Percentiles rank a stretch among this genome's conserved stretches.
These are phyloP conservation scores for Suillus weaverae DNA, from an alignment of 768 basidiomycete genomes.

Conservation along the genomic window DNA sequence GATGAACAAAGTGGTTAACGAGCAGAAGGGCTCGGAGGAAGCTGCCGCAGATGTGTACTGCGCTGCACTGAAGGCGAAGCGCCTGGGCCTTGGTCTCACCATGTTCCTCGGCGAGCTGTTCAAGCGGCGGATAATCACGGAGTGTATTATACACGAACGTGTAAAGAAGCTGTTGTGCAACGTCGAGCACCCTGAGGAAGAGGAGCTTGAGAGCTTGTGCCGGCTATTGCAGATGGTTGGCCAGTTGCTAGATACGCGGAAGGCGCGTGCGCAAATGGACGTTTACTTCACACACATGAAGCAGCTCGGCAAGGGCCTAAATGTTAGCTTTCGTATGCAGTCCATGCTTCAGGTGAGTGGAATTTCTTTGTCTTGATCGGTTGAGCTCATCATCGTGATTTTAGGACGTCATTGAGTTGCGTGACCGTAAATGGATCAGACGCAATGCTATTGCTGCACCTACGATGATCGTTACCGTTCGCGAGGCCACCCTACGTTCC, in stretches of 20 bases:
- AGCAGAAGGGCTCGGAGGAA: constrained; percentile 52
- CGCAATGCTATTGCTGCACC: constrained; percentile 77
- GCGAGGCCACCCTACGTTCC: constrained; percentile 41
- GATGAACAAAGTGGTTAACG: constrained; percentile 68
- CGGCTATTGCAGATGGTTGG: constrained; percentile 91
- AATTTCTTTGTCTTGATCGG: no score
- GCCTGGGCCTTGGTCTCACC: constrained; percentile 93
- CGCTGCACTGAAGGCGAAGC: constrained; percentile 94
- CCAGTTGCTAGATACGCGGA: constrained; percentile 73
- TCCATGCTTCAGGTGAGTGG: constrained; percentile 86
- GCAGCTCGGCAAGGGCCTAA: constrained; percentile 71
- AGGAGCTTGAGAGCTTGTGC: constrained; percentile 96
- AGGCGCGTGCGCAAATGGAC: constrained; percentile 84
- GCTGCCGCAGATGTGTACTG: constrained; percentile 96
- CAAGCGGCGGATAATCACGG: constrained; percentile 96
- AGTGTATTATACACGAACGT: constrained; percentile 98
- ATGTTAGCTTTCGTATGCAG: constrained; percentile 83
- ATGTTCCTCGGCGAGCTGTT: constrained; percentile 98
- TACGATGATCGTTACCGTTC: constrained; percentile 85
- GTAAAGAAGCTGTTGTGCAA: constrained; percentile 94
- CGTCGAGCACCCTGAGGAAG: constrained; percentile 93
- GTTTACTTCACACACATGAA: constrained; percentile 93
- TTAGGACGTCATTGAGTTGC: constrained; percentile 89
- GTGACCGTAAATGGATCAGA: constrained; percentile 77
- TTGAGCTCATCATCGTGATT: no score